Conservation (phyloP, 306 rosid species). For the Glycyrrhiza uralensis region DNA sequence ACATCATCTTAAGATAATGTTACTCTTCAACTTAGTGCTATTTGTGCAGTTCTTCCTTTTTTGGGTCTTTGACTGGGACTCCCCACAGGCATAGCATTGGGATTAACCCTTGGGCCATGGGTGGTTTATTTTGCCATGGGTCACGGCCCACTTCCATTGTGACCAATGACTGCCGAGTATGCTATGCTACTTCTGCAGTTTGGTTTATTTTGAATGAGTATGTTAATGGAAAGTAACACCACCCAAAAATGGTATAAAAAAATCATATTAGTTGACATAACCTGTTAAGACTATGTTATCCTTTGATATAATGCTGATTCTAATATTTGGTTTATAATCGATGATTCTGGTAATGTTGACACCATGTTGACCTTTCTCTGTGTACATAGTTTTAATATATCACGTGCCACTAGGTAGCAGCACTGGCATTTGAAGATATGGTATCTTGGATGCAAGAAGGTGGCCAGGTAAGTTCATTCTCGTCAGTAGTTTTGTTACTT, state of each 20-base stretch:
- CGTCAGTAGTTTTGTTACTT: constrained; percentile 15
- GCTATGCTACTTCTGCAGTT: not conserved
- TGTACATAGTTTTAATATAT: constrained; percentile 91
- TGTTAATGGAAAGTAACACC: constrained; percentile 13
- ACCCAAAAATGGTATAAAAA: constrained; percentile 8
- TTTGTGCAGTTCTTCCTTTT: no score
- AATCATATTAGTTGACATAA: not conserved
- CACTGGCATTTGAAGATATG: constrained; percentile 99
- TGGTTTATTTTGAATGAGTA: not conserved
- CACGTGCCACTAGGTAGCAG: constrained; percentile 99
- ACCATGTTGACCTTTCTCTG: constrained; percentile 57
- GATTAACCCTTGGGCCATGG: no score
- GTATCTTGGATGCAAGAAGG: constrained; percentile 99
- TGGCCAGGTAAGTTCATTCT: constrained; percentile 77
- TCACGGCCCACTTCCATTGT: no score
- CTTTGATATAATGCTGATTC: constrained; percentile 5
- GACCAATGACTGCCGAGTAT: not conserved
- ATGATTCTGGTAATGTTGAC: constrained; percentile 48
- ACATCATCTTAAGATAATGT: not conserved
- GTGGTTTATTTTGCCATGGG: no score
- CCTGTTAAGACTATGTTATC: not conserved
- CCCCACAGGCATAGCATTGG: no score
- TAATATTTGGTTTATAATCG: constrained; percentile 23
- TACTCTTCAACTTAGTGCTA: not conserved
- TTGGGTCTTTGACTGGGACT: no score